Percentiles rank a stretch among this genome's conserved stretches.
Conservation (phyloP, 805 yeast genomes). For the Teunomyces funiuensis region DNA sequence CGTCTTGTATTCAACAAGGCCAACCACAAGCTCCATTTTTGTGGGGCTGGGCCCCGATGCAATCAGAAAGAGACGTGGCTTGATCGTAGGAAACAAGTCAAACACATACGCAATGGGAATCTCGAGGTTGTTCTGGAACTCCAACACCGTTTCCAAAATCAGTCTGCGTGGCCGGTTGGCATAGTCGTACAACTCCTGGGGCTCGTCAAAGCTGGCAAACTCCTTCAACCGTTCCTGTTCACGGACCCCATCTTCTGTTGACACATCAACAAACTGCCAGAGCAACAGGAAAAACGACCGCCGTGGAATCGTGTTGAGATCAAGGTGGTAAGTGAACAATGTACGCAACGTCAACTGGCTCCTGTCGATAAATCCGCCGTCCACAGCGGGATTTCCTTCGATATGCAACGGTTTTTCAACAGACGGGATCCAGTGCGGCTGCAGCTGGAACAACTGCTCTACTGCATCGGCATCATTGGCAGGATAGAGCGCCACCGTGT, state of each 20-base stretch:
- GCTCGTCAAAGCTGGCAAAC: conserved; percentile 66
- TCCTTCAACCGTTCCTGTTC: conserved; percentile 77
- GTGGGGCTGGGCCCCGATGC: conserved; percentile 55
- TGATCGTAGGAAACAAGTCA: conserved; percentile 75
- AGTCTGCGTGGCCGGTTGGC: conserved; percentile 93
- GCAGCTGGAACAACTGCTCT: conserved; percentile 60
- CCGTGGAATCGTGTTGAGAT: conserved; percentile 78
- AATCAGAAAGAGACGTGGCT: conserved; percentile 82
- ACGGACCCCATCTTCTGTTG: conserved; percentile 59
- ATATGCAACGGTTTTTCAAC: conserved; percentile 61
- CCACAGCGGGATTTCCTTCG: conserved; percentile 38
- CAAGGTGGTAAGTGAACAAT: conserved; percentile 75
- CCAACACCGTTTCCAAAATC: conserved; percentile 76
- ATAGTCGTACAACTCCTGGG: conserved; percentile 83
- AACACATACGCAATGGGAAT: conserved; percentile 75
- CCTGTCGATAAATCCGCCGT: conserved; percentile 61
- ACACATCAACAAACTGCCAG: conserved; percentile 59
- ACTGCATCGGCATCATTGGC: conserved; percentile 66
- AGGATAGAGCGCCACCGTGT: conserved; percentile 76
- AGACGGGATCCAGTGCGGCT: conserved; percentile 63
- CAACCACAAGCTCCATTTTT: conserved; percentile 68
- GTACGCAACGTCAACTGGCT: conserved; percentile 61
- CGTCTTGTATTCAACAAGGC: conserved; percentile 85
- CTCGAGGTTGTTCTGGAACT: conserved; percentile 66
- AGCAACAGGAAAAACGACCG: conserved; percentile 73